Conservation (phyloP, 2,329 filamentous ascomycete genomes). For the Dactylellina drechsleri region DNA sequence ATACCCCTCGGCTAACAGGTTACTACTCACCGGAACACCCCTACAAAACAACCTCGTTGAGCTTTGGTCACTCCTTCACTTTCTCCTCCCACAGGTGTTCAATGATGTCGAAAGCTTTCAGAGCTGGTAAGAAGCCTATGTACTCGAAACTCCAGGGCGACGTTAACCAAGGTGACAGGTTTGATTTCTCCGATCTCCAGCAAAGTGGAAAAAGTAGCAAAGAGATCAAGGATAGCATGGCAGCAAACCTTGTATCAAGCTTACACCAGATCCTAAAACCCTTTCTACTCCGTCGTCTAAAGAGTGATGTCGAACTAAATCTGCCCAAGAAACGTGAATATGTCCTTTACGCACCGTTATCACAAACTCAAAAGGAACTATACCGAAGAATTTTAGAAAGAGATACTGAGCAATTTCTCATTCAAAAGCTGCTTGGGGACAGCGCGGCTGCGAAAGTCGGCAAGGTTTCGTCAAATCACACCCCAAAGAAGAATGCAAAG, state of each 20-base stretch:
- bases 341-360: conserved; percentile 91
- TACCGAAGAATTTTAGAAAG: conserved; percentile 88
- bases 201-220: conserved; percentile 82
- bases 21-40: conserved; percentile 93
- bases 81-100: conserved; percentile 90
- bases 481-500: conserved; percentile 25
- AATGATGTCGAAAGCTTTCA: conserved; percentile 93
- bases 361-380: conserved; percentile 86
- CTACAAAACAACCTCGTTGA: conserved; percentile 94
- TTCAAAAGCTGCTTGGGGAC: conserved; percentile 55
- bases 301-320: conserved; percentile 88
- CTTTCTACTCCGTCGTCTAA: conserved; percentile 85
- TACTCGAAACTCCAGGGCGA: background rate
- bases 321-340: conserved; percentile 98
- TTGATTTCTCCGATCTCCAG: conserved; percentile 91
- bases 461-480: conserved; percentile 2
- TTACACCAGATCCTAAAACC: conserved; percentile 94
- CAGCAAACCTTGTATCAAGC: conserved; percentile 81
- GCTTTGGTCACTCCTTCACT: conserved; percentile 93
- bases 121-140: conserved; percentile 70
- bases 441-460: conserved; percentile 3
- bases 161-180: background rate
- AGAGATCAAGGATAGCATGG: conserved; percentile 80
- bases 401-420: conserved; percentile 67
- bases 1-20: conserved; percentile 87